Base-by-base conservation (phyloP, 305 asterid species). In the Fraxinus angustifolia region DNA sequence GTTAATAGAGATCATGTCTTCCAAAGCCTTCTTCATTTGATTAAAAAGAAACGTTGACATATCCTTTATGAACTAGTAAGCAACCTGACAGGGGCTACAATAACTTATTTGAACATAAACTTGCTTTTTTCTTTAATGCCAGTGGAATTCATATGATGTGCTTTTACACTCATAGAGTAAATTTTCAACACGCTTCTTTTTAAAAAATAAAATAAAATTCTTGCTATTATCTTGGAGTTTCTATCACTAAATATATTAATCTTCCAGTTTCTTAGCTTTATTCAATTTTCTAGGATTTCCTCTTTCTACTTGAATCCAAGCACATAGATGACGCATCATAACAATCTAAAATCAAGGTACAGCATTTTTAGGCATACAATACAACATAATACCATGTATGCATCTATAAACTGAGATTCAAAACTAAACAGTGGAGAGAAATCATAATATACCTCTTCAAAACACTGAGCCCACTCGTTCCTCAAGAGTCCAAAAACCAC, bases 401-500 rank as follows among this genome's bases (percentile, higher is more conserved):
- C 8, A 33, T 38, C 33, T 35, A 16, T 36, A 53, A 38, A 8
- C 2, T 0, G 36, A 50, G 38, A 30, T 65, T 40, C 10, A 58
- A 70, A 75, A 16, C 28, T 34, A 35, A 12, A 23, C 1, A 36
- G 8, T 11, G 73, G 45, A 79, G 60, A 75, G 6, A 17, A 50
- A 34, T 6, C 19, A 65, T 72, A 62, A 10, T 19, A 50, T 84
- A 95, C 98, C 97, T 92, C 91, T 75, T 93, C 98, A 75, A 90
- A 95, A 80, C 97, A 90, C 45, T 88, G 90, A 67, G 73, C 53
- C 99, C 98, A 93, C 78, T 91, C 91, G 82, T 89, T 89, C 77
- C 87, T 90, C 48, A 95, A 88, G 77, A 95, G 73, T 45, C 88
- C 89, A 56, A 88, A 92, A 45, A 90, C 92, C 80, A 76, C 78